Evolutionary conservation across 805 yeast genomes (phyloP).

Genomic region (Kodamaea neixiangensis): DNA sequence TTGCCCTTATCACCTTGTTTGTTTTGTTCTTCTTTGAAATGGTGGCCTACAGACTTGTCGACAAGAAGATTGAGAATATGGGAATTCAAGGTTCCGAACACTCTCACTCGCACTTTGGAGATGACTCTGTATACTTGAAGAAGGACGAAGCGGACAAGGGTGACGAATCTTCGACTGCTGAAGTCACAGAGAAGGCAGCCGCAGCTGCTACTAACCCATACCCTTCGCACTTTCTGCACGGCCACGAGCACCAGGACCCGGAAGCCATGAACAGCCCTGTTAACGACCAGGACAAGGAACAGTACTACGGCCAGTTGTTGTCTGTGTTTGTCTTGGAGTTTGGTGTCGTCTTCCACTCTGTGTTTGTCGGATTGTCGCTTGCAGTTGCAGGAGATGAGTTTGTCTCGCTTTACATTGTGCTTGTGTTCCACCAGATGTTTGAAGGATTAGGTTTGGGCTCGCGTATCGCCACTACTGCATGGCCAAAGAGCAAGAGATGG

Average conservation of each 20-base stretch:
- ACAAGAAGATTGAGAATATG: constrained; percentile 29
- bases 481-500: constrained; percentile 47
- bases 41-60: constrained; percentile 49
- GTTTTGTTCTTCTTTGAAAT: constrained; percentile 54
- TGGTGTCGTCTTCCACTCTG: constrained; percentile 81
- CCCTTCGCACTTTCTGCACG: constrained; percentile 48
- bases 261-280: constrained; percentile 41
- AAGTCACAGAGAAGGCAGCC: constrained; percentile 15
- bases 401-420: constrained; percentile 67
- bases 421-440: constrained; percentile 74
- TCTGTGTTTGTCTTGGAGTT: constrained; percentile 67
- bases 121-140: constrained; percentile 32
- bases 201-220: constrained; percentile 20
- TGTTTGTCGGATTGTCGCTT: constrained; percentile 75
- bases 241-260: constrained; percentile 45
- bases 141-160: constrained; percentile 20
- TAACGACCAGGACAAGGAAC: constrained; percentile 38
- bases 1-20: constrained; percentile 52
- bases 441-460: constrained; percentile 88
- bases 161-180: constrained; percentile 15
- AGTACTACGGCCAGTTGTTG: constrained; percentile 57
- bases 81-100: constrained; percentile 20
- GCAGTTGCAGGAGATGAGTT: constrained; percentile 81
- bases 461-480: constrained; percentile 61
- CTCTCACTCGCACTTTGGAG: constrained; percentile 50